Evolutionary conservation across 352 stramenopile species (phyloP).

Genomic region (Phytophthora crassamura): DNA sequence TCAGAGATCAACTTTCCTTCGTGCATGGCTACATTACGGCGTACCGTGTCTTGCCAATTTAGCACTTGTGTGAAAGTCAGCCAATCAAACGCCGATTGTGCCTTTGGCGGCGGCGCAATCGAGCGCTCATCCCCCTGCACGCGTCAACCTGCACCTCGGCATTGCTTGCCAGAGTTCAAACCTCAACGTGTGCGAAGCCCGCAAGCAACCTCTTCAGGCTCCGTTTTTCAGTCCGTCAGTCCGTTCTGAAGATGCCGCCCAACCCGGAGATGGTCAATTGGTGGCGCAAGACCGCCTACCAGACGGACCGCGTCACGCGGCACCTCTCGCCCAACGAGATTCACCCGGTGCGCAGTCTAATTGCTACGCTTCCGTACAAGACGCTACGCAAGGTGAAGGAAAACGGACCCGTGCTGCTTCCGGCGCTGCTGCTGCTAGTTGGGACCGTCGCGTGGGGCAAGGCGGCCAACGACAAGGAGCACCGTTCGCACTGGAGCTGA

Average conservation of each 20-base stretch:
- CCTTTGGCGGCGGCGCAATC: background rate
- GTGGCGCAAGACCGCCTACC: slow-evolving; percentile 62
- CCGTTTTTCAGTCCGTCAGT: no score
- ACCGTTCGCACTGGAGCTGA: slow-evolving; percentile 70
- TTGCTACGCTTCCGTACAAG: slow-evolving; percentile 68
- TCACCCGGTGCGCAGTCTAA: slow-evolving; percentile 55
- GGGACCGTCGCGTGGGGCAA: slow-evolving; percentile 70
- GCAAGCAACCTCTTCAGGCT: background rate
- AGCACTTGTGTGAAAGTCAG: no score
- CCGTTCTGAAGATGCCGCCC: background rate
- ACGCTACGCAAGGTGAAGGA: slow-evolving; percentile 73
- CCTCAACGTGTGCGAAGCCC: background rate
- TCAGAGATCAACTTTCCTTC: no score
- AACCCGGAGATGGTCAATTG: slow-evolving; percentile 43
- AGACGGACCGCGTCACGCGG: slow-evolving; percentile 62
- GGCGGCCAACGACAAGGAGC: slow-evolving; percentile 66
- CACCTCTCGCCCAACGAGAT: slow-evolving; percentile 65
- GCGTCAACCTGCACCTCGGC: background rate
- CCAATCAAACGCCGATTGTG: no score
- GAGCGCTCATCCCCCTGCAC: background rate
- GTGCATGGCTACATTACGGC: background rate
- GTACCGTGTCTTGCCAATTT: no score
- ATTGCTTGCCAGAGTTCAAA: background rate
- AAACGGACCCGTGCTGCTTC: slow-evolving; percentile 64
- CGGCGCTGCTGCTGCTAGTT: slow-evolving; percentile 55